phyloP scores from a whole-genome alignment of 208 protist genomes.

The Leishmania guyanensis region DNA sequence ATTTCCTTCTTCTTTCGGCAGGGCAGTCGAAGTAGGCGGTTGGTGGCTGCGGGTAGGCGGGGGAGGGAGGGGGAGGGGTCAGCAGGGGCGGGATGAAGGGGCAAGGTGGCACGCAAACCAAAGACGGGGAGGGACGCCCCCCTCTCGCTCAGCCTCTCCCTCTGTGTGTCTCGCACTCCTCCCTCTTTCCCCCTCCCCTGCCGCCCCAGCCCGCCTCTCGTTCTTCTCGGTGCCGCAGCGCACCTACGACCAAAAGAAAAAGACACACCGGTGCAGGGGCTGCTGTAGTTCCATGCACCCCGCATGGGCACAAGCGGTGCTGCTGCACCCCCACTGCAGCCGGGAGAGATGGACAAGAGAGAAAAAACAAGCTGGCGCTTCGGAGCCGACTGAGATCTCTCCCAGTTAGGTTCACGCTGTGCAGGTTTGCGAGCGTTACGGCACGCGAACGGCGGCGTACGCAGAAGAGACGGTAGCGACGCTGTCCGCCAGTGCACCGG shows the following conservation, averaged over 20 bases:
- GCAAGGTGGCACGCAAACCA: neutral
- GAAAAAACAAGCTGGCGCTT: neutral
- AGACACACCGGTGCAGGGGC: neutral
- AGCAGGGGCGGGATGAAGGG: neutral
- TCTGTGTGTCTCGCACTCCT: neutral
- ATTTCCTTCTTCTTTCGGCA: neutral
- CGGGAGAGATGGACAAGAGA: neutral
- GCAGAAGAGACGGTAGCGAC: neutral
- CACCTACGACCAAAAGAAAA: neutral
- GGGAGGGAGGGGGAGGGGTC: slow-evolving; percentile 9
- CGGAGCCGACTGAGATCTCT: neutral
- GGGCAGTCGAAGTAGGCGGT: no score
- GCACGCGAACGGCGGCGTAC: neutral
- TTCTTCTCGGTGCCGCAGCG: neutral
- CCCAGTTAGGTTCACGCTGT: neutral
- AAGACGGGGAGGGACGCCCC: neutral
- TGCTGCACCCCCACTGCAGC: neutral
- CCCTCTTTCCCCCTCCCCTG: neutral
- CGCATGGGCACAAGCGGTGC: neutral
- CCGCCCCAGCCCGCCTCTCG: neutral
- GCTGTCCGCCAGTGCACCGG: neutral
- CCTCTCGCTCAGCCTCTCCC: slow-evolving; percentile 5
- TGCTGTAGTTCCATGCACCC: neutral
- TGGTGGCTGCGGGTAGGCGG: no score
- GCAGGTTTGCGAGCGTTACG: neutral